Percentiles rank a stretch among this genome's conserved stretches.
These are phyloP conservation scores for Aureobasidium sp. DNA, from an alignment of 2,329 filamentous ascomycete species.

Conservation along the genomic window DNA sequence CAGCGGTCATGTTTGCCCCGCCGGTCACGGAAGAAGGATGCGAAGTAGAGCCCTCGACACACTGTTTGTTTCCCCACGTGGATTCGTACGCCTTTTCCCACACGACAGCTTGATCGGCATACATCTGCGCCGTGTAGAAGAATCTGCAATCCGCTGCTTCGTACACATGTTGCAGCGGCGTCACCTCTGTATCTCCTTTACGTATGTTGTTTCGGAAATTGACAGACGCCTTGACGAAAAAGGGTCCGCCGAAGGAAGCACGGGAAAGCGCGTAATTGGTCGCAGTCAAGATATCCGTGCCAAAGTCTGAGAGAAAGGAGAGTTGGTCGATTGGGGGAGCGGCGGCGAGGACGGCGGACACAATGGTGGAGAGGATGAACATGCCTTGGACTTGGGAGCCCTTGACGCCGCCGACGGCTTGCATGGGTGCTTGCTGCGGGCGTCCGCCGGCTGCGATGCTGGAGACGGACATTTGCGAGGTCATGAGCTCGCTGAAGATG, in stretches of 20 bases:
- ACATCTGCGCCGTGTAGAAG: constrained; percentile 45
- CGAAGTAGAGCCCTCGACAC: constrained; percentile 21
- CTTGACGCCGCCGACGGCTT: constrained; percentile 36
- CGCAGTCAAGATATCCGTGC: background rate
- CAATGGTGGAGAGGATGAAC: background rate
- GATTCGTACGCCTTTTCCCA: constrained; percentile 38
- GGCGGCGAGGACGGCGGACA: constrained; percentile 20
- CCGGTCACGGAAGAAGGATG: constrained; percentile 16
- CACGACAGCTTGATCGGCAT: constrained; percentile 39
- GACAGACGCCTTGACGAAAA: constrained; percentile 17
- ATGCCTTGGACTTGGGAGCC: constrained; percentile 26
- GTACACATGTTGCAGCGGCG: constrained; percentile 43
- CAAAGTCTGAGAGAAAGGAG: background rate
- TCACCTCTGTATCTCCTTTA: constrained; percentile 25
- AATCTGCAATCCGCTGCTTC: constrained; percentile 46
- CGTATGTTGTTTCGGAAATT: constrained; percentile 28
- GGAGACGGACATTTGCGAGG: constrained; percentile 33
- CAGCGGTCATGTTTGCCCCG: background rate
- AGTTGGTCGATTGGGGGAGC: background rate
- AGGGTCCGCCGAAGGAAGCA: background rate
- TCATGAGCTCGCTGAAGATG: constrained; percentile 36
- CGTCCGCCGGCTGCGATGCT: constrained; percentile 36
- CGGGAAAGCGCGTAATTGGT: background rate
- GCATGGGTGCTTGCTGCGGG: constrained; percentile 34
- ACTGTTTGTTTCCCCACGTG: constrained; percentile 22